A percentile compares a stretch with the other conserved stretches of the same genome.
Conservation (phyloP, 495 filamentous ascomycete species). For the Aspergillus baeticus region DNA sequence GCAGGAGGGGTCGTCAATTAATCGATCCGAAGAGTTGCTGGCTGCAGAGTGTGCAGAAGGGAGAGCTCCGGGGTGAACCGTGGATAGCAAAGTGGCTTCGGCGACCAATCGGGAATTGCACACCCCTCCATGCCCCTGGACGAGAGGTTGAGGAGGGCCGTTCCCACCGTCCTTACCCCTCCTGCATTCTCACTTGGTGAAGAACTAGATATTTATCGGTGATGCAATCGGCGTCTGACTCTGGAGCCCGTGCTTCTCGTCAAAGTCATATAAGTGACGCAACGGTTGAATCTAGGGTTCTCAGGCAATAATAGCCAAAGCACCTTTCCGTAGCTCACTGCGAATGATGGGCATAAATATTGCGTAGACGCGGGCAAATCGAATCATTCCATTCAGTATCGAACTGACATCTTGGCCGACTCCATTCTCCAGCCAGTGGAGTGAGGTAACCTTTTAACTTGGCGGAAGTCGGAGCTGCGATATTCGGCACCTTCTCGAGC, state of each 20-base stretch:
- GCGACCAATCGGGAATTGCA: conserved; percentile 33
- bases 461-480: too few relatives aligned
- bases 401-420: too few relatives aligned
- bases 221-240: conserved; percentile 8
- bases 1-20: conserved; percentile 1
- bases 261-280: too few relatives aligned
- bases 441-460: too few relatives aligned
- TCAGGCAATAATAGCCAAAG: too few relatives aligned
- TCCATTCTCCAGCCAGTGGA: too few relatives aligned
- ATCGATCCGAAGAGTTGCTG: not conserved
- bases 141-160: conserved; percentile 30
- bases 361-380: too few relatives aligned
- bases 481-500: too few relatives aligned
- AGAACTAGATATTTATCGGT: not conserved
- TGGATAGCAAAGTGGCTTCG: conserved; percentile 11
- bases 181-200: not conserved
- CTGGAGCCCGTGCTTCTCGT: conserved; percentile 2
- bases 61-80: conserved; percentile 8
- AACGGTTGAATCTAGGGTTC: too few relatives aligned
- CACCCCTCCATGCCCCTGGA: conserved; percentile 44
- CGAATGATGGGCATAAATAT: too few relatives aligned
- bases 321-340: too few relatives aligned
- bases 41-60: not conserved
- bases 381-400: too few relatives aligned
- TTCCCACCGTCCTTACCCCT: conserved; percentile 5